Conservation (phyloP, 768 basidiomycete genomes). For the Amylocystis lapponica region DNA sequence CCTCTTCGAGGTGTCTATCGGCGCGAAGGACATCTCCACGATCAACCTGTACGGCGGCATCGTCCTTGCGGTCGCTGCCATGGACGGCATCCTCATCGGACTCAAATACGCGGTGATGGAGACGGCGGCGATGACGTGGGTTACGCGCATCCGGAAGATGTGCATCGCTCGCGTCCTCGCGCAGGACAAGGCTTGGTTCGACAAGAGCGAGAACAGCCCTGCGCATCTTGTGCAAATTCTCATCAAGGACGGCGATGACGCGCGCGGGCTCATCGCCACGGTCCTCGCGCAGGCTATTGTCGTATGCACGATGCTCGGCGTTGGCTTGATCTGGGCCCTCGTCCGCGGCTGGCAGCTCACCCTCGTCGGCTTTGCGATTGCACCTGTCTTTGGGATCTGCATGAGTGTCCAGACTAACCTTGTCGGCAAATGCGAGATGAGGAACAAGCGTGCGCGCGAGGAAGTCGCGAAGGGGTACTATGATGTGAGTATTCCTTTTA, state of each 20-base stretch:
- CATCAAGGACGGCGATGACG: slow-evolving; percentile 89
- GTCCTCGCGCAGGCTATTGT: slow-evolving; percentile 70
- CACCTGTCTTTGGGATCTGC: slow-evolving; percentile 70
- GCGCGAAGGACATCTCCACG: slow-evolving; percentile 51
- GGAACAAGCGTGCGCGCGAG: slow-evolving; percentile 85
- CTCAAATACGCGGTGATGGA: slow-evolving; percentile 82
- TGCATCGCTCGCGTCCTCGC: slow-evolving; percentile 56
- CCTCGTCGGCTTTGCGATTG: slow-evolving; percentile 82
- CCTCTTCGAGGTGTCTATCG: slow-evolving; percentile 67
- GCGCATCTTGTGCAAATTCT: slow-evolving; percentile 64
- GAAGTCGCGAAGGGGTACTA: slow-evolving; percentile 81
- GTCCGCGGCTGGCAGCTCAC: slow-evolving; percentile 88
- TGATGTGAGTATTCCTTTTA: slow-evolving; percentile 47
- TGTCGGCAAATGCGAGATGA: slow-evolving; percentile 62
- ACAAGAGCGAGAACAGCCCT: slow-evolving; percentile 54
- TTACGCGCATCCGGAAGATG: slow-evolving; percentile 50
- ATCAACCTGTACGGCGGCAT: slow-evolving; percentile 73
- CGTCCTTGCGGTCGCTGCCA: slow-evolving; percentile 64
- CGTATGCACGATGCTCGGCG: slow-evolving; percentile 70
- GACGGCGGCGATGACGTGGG: slow-evolving; percentile 67
- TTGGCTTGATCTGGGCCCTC: slow-evolving; percentile 89
- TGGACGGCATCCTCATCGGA: slow-evolving; percentile 72
- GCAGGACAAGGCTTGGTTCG: slow-evolving; percentile 90
- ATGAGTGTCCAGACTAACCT: slow-evolving; percentile 75
- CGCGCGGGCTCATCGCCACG: slow-evolving; percentile 65